Percentiles rank a stretch among this genome's conserved stretches.
These are phyloP conservation scores for Puccinia hordei DNA, from an alignment of 1,284 basidiomycete genomes.

Conservation along the genomic window DNA sequence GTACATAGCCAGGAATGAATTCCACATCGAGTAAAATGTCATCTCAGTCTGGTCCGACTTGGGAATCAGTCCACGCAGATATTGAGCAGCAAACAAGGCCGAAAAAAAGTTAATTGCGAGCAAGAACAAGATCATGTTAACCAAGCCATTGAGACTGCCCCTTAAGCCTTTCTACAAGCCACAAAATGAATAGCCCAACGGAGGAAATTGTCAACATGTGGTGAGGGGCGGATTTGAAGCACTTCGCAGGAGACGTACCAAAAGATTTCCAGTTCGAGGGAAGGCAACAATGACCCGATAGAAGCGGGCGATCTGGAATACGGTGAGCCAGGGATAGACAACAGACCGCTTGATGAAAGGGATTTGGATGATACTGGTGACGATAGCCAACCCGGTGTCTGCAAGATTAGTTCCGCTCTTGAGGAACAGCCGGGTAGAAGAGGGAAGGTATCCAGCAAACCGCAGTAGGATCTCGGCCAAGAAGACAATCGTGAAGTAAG, in stretches of 20 bases:
- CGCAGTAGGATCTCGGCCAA: slow-evolving; percentile 84
- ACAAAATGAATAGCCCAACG: too few species aligned
- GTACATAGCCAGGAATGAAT: slow-evolving; percentile 85
- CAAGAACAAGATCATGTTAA: slow-evolving; percentile 92
- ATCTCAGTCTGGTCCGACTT: slow-evolving; percentile 63
- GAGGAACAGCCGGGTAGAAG: slow-evolving; percentile 77
- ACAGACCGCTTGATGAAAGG: slow-evolving; percentile 68
- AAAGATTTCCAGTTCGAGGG: slow-evolving; percentile 76
- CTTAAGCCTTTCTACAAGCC: slow-evolving; percentile 68
- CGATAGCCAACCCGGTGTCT: slow-evolving; percentile 79
- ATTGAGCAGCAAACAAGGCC: slow-evolving; percentile 67
- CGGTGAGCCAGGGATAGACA: slow-evolving; percentile 87
- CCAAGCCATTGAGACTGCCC: slow-evolving; percentile 85
- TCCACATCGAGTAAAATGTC: slow-evolving; percentile 87
- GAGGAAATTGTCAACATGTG: background rate
- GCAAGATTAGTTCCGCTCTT: slow-evolving; percentile 70
- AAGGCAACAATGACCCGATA: slow-evolving; percentile 89
- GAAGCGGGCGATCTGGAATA: slow-evolving; percentile 84
- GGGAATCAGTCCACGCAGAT: slow-evolving; percentile 74
- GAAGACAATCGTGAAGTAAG: slow-evolving; percentile 79
- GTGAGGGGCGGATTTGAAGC: background rate
- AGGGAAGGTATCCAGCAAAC: slow-evolving; percentile 72
- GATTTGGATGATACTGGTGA: slow-evolving; percentile 80
- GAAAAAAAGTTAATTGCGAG: slow-evolving; percentile 84
- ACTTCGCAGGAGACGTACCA: slow-evolving; percentile 64